Evolutionary conservation across 2,329 filamentous ascomycete genomes (phyloP).

Genomic region (Diaporthe citri): DNA sequence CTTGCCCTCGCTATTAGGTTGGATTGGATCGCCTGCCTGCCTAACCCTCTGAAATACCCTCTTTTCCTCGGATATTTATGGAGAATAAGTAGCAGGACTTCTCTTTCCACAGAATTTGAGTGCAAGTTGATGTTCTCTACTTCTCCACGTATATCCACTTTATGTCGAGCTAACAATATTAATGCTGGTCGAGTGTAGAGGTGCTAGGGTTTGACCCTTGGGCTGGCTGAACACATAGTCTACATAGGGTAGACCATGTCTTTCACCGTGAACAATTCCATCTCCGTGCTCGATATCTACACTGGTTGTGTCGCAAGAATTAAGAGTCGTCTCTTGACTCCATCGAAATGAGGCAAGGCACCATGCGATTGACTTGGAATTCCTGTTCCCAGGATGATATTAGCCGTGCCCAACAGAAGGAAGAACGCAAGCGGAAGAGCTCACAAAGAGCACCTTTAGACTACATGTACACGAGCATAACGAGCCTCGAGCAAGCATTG

Average conservation of each 20-base stretch:
- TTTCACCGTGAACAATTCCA: background rate
- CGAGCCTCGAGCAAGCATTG: background rate
- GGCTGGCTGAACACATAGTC: background rate
- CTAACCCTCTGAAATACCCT: no score
- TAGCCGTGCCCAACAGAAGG: background rate
- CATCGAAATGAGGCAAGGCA: no score
- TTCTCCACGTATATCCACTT: no score
- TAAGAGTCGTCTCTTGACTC: background rate
- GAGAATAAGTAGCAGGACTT: no score
- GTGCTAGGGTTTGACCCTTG: conserved; percentile 1
- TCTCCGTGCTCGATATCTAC: background rate
- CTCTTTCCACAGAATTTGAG: no score
- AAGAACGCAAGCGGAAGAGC: background rate
- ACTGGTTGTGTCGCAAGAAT: no score
- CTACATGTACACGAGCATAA: background rate
- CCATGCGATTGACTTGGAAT: background rate
- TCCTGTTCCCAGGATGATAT: background rate
- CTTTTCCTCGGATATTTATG: no score
- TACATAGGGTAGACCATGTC: background rate
- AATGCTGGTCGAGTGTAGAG: no score
- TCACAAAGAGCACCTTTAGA: background rate
- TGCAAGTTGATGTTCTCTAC: no score
- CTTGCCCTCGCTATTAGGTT: no score
- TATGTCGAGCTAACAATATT: no score
- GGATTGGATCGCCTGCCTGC: no score